phyloP scores from a whole-genome alignment of 768 basidiomycete genomes.

The Agaricus subrufescens region DNA sequence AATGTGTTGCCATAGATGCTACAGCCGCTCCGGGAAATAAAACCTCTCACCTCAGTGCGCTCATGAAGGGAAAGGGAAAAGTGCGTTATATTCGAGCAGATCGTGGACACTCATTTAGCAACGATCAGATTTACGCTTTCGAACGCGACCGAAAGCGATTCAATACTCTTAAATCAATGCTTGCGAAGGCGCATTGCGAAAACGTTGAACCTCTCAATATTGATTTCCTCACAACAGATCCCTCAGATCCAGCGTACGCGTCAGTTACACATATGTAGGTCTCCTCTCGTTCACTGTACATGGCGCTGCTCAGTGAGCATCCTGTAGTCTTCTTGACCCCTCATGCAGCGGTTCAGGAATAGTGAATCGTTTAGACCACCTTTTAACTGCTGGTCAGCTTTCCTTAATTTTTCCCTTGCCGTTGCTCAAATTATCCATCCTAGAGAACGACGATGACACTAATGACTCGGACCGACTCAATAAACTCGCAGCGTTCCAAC shows the following conservation, averaged over 20 bases:
- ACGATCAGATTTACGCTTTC: constrained; percentile 71
- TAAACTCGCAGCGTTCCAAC: constrained; percentile 85
- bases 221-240: constrained; percentile 84
- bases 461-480: constrained; percentile 65
- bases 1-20: constrained; percentile 76
- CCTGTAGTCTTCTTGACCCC: constrained; percentile 81
- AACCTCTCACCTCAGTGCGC: constrained; percentile 87
- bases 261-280: constrained; percentile 84
- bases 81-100: constrained; percentile 31
- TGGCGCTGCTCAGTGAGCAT: neutral
- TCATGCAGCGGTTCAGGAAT: constrained; percentile 96
- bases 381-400: constrained; percentile 64
- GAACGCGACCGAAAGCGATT: constrained; percentile 84
- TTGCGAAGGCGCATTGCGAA: constrained; percentile 74
- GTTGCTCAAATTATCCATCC: neutral
- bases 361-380: constrained; percentile 82
- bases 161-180: constrained; percentile 79
- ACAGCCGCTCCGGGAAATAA: constrained; percentile 99
- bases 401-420: neutral
- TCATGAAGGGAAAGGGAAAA: constrained; percentile 81
- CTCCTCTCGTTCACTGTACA: neutral
- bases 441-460: constrained; percentile 56
- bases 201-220: constrained; percentile 73
- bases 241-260: constrained; percentile 54
- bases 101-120: neutral